phyloP scores from a whole-genome alignment of 169 alveolate species.

The Eimeria brunetti region DNA sequence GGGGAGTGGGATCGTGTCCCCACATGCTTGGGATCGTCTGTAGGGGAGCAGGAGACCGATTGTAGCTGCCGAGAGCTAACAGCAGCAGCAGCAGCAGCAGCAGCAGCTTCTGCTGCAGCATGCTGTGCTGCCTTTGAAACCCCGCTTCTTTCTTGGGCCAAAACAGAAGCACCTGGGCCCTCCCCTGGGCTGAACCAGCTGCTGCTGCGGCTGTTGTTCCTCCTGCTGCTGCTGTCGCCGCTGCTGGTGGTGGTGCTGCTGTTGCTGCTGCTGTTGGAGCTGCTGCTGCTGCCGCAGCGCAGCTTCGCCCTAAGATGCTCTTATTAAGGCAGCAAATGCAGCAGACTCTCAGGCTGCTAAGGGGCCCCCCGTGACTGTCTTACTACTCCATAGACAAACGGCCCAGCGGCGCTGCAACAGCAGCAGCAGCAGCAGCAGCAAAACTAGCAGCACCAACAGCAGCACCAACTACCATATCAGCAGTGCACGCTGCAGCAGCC shows the following conservation, averaged over 20 bases:
- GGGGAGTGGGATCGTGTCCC: not conserved
- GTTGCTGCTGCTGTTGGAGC: slow-evolving; percentile 7
- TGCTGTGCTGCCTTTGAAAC: not conserved
- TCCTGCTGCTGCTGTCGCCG: not conserved
- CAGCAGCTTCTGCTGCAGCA: slow-evolving; percentile 12
- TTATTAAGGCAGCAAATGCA: not conserved
- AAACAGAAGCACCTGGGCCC: not conserved
- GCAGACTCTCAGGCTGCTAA: slow-evolving; percentile 9
- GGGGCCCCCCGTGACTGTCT: slow-evolving; percentile 46
- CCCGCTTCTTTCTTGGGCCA: not conserved
- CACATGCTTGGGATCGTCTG: not conserved
- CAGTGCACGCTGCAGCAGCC: slow-evolving; percentile 18
- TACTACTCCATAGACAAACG: not conserved
- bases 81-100: not conserved
- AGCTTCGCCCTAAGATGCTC: slow-evolving; percentile 21
- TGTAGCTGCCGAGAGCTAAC: no score
- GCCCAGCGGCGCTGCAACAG: not conserved
- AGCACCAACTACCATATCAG: not conserved
- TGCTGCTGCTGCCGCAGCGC: slow-evolving; percentile 19
- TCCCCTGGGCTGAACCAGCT: not conserved
- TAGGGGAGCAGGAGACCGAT: not conserved
- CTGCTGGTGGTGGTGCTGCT: not conserved
- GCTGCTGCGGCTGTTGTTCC: not conserved
- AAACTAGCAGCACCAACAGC: not conserved
- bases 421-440: not conserved